Percentiles rank a stretch among this genome's conserved stretches.
Evolutionary conservation across 2,329 filamentous ascomycete species (phyloP).

Genomic region (Beauveria asiatica): DNA sequence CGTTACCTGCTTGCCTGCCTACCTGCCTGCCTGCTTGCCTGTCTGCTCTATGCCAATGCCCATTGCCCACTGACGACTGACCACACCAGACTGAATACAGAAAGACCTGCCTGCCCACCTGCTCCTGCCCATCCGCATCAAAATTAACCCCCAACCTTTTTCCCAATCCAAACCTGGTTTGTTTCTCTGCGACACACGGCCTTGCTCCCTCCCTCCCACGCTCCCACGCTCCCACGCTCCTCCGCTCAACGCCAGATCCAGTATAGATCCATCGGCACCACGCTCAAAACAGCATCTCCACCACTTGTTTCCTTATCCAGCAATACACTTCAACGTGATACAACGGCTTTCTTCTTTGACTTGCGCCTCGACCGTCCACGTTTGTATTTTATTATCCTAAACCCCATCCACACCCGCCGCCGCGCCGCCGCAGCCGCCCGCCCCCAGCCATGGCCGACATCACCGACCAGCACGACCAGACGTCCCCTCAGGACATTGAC

Average conservation of each 20-base stretch:
- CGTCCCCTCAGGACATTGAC: constrained; percentile 65
- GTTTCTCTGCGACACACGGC: constrained; percentile 39
- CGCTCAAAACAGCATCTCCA: constrained; percentile 58
- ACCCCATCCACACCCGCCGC: constrained; percentile 13
- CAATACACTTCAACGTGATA: constrained; percentile 32
- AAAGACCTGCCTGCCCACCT: constrained; percentile 16
- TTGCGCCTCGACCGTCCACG: no score
- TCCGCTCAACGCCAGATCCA: constrained; percentile 50
- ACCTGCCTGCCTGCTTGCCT: no score
- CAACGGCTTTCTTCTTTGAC: constrained; percentile 14
- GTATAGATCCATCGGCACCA: constrained; percentile 58
- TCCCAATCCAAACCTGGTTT: constrained; percentile 42
- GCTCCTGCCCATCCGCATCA: neutral
- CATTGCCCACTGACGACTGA: constrained; percentile 12
- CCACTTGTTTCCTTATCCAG: constrained; percentile 46
- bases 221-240: constrained; percentile 13
- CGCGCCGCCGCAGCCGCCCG: no score
- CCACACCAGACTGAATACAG: constrained; percentile 31
- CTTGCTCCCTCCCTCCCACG: constrained; percentile 25
- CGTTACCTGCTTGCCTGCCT: no score
- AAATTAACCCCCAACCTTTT: constrained; percentile 25
- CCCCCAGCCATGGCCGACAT: constrained; percentile 62
- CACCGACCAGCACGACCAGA: constrained; percentile 68
- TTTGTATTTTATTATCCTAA: neutral
- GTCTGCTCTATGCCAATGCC: no score